Percentiles rank a stretch among this genome's conserved stretches.
These are phyloP conservation scores for Lactifluus subvellereus DNA, from an alignment of 768 basidiomycete species.

Conservation along the genomic window DNA sequence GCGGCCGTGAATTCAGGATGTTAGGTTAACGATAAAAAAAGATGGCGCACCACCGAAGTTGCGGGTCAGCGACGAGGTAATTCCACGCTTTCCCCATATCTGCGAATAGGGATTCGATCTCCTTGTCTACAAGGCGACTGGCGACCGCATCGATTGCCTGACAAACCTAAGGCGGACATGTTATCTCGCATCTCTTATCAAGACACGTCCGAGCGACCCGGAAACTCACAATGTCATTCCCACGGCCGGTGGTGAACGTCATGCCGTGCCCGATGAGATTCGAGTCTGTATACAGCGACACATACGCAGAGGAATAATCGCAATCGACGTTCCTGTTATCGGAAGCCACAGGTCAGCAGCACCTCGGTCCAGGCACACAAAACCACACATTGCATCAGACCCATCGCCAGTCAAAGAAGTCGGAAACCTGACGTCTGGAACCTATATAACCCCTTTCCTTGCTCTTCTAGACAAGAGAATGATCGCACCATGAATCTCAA, in stretches of 20 bases:
- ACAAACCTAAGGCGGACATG: conserved; percentile 55
- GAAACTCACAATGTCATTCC: conserved; percentile 76
- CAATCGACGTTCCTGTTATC: conserved; percentile 83
- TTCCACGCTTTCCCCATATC: conserved; percentile 94
- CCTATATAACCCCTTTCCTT: not conserved
- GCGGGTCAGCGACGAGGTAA: conserved; percentile 80
- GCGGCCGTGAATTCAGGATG: not conserved
- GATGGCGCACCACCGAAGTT: conserved; percentile 72
- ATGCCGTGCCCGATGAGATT: conserved; percentile 84
- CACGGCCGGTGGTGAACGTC: conserved; percentile 93
- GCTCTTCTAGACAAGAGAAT: not conserved
- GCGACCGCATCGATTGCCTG: conserved; percentile 75
- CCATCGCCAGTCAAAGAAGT: conserved; percentile 90
- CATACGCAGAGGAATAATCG: conserved; percentile 93
- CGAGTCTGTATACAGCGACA: conserved; percentile 65
- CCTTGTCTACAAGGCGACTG: conserved; percentile 73
- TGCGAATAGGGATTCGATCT: conserved; percentile 73
- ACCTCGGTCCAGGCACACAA: not conserved
- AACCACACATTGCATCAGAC: conserved; percentile 79
- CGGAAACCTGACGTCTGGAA: conserved; percentile 82
- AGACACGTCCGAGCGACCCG: not conserved
- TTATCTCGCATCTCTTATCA: not conserved
- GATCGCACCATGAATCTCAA: conserved; percentile 50
- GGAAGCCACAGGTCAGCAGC: not conserved
- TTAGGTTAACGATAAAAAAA: conserved; percentile 1